Base-by-base conservation (phyloP, 2,329 filamentous ascomycete species). In the Colletotrichum tropicale region DNA sequence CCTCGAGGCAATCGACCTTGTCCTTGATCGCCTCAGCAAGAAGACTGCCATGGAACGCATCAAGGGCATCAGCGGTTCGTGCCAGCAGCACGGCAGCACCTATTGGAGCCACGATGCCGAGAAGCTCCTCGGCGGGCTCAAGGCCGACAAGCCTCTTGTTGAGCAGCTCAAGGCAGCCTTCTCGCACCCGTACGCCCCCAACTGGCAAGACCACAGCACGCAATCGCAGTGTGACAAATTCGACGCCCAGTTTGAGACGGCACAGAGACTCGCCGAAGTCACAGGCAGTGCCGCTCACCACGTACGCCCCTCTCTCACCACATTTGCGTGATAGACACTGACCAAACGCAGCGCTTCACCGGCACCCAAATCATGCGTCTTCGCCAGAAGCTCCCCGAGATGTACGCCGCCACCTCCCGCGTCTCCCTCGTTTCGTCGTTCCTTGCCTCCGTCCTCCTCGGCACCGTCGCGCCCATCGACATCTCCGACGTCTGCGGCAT, bases 171-270 rank as follows among this genome's bases (percentile, higher is more conserved):
- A 87, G 12, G 87, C 86, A 5, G 94, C 94, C 0, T 95, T 98
- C 82, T 94, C 96, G 18, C 94, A 98, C 83, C 93, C 94, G 6
- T 96, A 93, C 86, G 96, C 95, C 78, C 97, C 97, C 9, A 99
- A 98, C 84, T 99, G 97, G 97, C 97, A 98, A 86, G 97, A 99
- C 84, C 94, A 96, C 77, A 98, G 96, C 86, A 98, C 97, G 3
- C 96, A 98, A 86, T 89, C 89, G 78, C 95, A 99, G 86, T 98
- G 96, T 82, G 96, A 98, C 83, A 89, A 91, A 77, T 98, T 98
- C 82, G 96, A 98, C 83, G 89, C 87, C 7, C 87, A 88, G 69
- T 86, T 98, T 9, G 94, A 94, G 1, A 88, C 88, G 8, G 88
- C 91, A 4, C 89, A 93, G 80, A 89, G 89, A 77, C 86, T 99